phyloP scores from a whole-genome alignment of 2,329 filamentous ascomycete species.

The Scedosporium aurantiacum region DNA sequence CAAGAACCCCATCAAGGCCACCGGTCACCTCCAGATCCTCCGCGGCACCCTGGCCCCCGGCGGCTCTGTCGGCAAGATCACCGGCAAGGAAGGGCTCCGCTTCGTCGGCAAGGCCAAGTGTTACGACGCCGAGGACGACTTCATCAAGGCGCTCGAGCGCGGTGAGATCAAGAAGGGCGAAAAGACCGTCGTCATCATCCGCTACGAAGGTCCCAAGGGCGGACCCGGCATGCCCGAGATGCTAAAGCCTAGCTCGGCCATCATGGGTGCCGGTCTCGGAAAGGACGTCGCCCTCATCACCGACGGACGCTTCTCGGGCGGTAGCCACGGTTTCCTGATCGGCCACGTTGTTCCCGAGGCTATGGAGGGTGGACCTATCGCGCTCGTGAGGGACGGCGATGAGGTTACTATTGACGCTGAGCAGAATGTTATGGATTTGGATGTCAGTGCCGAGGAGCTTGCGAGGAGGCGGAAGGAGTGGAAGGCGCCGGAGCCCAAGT shows the following conservation, averaged over 20 bases:
- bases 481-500: conserved; percentile 49
- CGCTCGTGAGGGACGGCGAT: conserved; percentile 71
- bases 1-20: conserved; percentile 73
- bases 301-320: conserved; percentile 68
- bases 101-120: conserved; percentile 75
- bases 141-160: conserved; percentile 65
- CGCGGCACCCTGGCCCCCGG: conserved; percentile 75
- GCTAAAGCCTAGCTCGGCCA: conserved; percentile 80
- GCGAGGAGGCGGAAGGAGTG: conserved; percentile 45
- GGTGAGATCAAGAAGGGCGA: conserved; percentile 74
- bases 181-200: conserved; percentile 82
- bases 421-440: conserved; percentile 55
- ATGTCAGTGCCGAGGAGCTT: conserved; percentile 56
- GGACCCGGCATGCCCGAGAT: conserved; percentile 94
- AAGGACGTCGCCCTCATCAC: conserved; percentile 65
- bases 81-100: conserved; percentile 77
- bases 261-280: conserved; percentile 81
- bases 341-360: conserved; percentile 84
- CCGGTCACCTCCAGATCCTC: conserved; percentile 82
- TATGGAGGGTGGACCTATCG: conserved; percentile 75
- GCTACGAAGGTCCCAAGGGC: conserved; percentile 88
- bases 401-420: conserved; percentile 74
- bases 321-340: conserved; percentile 77
- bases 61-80: conserved; percentile 87
- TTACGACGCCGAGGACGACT: conserved; percentile 73